Base-by-base conservation (phyloP, 108 stramenopile species). In the Licmophora abbreviata region DNA sequence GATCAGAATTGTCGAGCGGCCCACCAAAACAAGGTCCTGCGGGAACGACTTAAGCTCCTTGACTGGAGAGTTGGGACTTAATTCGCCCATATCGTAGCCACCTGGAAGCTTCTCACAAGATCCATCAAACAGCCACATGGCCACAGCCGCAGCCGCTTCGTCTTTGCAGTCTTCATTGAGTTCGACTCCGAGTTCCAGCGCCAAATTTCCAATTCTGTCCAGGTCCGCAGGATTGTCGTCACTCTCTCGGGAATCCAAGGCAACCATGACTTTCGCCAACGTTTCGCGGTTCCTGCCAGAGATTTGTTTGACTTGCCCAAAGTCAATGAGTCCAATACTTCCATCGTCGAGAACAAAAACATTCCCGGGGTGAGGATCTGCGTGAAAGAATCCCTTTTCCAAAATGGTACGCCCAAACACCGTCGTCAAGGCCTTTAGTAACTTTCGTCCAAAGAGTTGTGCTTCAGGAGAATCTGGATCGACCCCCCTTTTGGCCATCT, bases 321-420 rank as follows among this genome's bases (percentile, higher is more conserved):
- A 97, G 58, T 97, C 96, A 56, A 97, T 94, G 23, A 97, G 63
- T 11, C 93, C 94, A 28, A 97, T 88, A 36, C 73, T 51, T 1
- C 94, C 91, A 73, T 92, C 83, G 22, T 86, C 73, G 51, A 95
- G 59, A 22, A 97, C 90, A 61, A 97, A 94, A 24, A 97, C 85
- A 62, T 95, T 96, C 1, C 95, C 56, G 21, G 61, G 65, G 44
- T 65, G 61, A 17, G 69, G 67, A 55, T 82, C 81, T 15, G 79
- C 81, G 66, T 90, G 88, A 45, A 85, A 82, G 51, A 81, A 75
- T 31, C 88, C 93, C n/a, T 64, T 83, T 45, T 93, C 94, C 37
- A 97, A 67, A 58, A 97, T 90, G 59, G 81, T 83, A 15, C 81
- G 46, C n/a, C 92, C 90, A 66, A 95, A 97, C 0, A 77, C 85